Base-by-base conservation (phyloP, 2,329 filamentous ascomycete genomes). In the Aspergillus tamarii region DNA sequence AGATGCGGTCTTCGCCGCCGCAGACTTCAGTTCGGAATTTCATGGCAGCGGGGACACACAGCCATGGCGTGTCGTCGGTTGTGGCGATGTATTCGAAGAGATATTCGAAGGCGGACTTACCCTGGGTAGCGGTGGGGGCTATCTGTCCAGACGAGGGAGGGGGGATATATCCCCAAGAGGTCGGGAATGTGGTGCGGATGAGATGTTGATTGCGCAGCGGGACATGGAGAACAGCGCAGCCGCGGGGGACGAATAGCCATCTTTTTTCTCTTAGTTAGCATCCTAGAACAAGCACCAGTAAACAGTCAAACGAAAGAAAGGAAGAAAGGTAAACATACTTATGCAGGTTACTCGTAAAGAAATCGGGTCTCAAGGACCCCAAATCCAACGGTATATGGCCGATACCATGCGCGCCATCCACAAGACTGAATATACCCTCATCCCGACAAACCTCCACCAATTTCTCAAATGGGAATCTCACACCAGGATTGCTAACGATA, bases 341-440 rank as follows among this genome's bases (percentile, higher is more conserved):
- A 81, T 96, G 92, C 70, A 89, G 92, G 76, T 97, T 97, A 61
- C 85, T 90, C 16, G 94, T 85, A 73, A 96, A 92, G 80, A 96
- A 97, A 77, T 97, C 94, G 0, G 93, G 89, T 66, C 93, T 86
- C 3, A 93, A 80, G 4, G 79, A 76, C 0, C 74, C 67, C 16
- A 97, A 78, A 76, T 96, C 87, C 9, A 97, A 77, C 1, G 85
- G 82, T 9, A 97, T 84, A 77, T 95, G 90, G 2, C 94, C 94
- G 28, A 96, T 80, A 1, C 90, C 90, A 77, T 98, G 94, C 0
- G 94, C 94, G 19, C 87, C 94, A 74, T 98, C 94, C 43, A 97
- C 82, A 23, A 92, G 81, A 70, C 90, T 93, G 60, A 94, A 74
- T 3, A 97, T 81, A 0, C 85, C 87, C 28, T 89, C 81, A 62